Evolutionary conservation across 805 yeast genomes (phyloP).

Genomic region (Zygosaccharomyces siamensis): DNA sequence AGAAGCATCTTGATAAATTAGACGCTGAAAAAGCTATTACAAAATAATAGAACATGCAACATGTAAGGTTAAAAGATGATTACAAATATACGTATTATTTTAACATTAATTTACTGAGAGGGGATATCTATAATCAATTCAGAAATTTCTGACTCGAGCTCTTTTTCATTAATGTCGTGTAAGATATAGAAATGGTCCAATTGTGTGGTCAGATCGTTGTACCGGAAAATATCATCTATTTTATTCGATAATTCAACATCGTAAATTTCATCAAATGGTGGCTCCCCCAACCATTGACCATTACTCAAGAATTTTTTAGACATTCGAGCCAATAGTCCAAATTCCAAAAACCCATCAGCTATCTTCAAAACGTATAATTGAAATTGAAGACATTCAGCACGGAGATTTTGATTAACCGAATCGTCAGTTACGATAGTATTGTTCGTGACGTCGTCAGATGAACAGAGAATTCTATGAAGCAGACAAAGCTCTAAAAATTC

Average conservation of each 20-base stretch:
- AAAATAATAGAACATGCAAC: constrained; percentile 15
- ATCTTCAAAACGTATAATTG: constrained; percentile 14
- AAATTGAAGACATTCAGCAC: constrained; percentile 9
- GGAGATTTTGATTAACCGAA: background rate
- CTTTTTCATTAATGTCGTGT: background rate
- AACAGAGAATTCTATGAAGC: constrained; percentile 15
- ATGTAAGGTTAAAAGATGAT: no score
- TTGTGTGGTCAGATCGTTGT: background rate
- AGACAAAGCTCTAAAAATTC: constrained; percentile 21
- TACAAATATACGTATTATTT: background rate
- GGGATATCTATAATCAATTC: background rate
- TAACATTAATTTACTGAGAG: background rate
- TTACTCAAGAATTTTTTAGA: constrained; percentile 7
- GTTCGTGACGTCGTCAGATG: background rate
- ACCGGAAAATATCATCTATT: constrained; percentile 8
- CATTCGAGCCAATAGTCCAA: constrained; percentile 1
- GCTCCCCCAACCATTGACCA: background rate
- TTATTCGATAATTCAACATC: constrained; percentile 2
- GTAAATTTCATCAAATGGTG: background rate
- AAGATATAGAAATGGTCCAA: background rate
- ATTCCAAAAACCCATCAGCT: constrained; percentile 25
- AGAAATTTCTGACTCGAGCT: background rate
- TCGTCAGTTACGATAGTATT: background rate
- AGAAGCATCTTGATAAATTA: constrained; percentile 80
- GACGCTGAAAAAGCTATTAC: constrained; percentile 66